Evolutionary conservation across 228 moss, liverwort and hornwort species (phyloP), one percentile per base, ranked within the genome.

Genomic region (Sphagnum fallax): DNA sequence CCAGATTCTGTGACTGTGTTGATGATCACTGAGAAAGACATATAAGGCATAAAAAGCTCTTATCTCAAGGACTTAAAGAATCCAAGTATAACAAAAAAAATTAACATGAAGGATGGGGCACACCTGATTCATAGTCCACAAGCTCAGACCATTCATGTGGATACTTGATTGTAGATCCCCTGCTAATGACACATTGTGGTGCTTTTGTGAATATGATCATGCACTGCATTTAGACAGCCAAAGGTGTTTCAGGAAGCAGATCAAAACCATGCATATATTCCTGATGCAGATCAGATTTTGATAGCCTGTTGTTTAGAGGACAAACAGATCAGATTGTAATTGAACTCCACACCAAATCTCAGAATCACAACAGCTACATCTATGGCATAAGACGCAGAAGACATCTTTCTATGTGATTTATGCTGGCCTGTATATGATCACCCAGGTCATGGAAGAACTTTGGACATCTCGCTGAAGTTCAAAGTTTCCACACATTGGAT

Each of bases 71-170:
- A 66, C 6, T 10, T 6, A 4, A 4, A 51, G 65, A 50, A 16
- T 60, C 5, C 16, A 1, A 14, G 7, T 7, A 7, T 14, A 5
- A 60, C 60, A n/a, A 57, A 14, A 7, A 7, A 32, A 60, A 60
- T 55, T 8, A 8, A 55, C 55, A 8, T 55, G 55, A 8, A 55
- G 55, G 12, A 7, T 55, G 7, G 55, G 10, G 62, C 79, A 78
- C 67, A 95, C 94, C 94, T 77, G 92, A 90, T 88, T 95, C 90
- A 70, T 95, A 95, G 77, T 95, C 95, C 74, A 95, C 95, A 71
- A 79, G 83, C 59, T 92, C 77, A 62, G 95, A 95, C 79, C 87
- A 88, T 61, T 90, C 95, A 68, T 92, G 92, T 51, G 95, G 95
- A 82, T 95, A 95, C 75, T 78, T 87, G 85, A 95, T 95, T 47